Percentiles rank a stretch among this genome's conserved stretches.
These are phyloP conservation scores for Skeletonema grethae DNA, from an alignment of 108 stramenopile species.

Conservation along the genomic window DNA sequence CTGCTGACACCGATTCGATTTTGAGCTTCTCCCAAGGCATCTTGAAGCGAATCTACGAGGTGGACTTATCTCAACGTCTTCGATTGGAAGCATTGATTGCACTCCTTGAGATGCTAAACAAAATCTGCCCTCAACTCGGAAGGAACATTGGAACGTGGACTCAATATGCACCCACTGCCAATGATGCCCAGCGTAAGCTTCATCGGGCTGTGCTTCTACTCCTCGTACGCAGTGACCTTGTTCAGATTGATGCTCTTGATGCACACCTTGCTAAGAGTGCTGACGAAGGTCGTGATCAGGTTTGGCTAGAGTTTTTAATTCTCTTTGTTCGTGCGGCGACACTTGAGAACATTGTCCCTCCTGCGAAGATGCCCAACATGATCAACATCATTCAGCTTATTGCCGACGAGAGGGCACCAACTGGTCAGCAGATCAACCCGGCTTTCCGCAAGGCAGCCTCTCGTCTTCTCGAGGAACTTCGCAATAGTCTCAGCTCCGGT, in stretches of 20 bases:
- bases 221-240: slow-evolving; percentile 82
- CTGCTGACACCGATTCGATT: slow-evolving; percentile 83
- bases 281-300: slow-evolving; percentile 79
- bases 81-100: slow-evolving; percentile 88
- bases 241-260: slow-evolving; percentile 83
- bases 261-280: slow-evolving; percentile 82
- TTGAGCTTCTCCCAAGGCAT: slow-evolving; percentile 92
- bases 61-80: slow-evolving; percentile 82
- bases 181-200: slow-evolving; percentile 84
- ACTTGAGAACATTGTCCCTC: slow-evolving; percentile 73
- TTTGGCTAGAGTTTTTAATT: slow-evolving; percentile 93
- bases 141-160: slow-evolving; percentile 92
- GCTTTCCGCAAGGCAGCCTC: slow-evolving; percentile 76
- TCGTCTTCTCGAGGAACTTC: slow-evolving; percentile 81
- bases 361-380: slow-evolving; percentile 82
- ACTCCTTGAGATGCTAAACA: slow-evolving; percentile 85
- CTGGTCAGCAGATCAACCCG: slow-evolving; percentile 66
- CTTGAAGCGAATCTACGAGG: slow-evolving; percentile 97
- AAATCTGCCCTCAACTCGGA: slow-evolving; percentile 82
- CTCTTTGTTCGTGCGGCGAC: slow-evolving; percentile 87
- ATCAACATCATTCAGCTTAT: slow-evolving; percentile 86
- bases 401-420: slow-evolving; percentile 75
- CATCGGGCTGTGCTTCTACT: slow-evolving; percentile 91
- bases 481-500: slow-evolving; percentile 38
- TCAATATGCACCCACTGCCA: slow-evolving; percentile 88